Evolutionary conservation across 768 basidiomycete species (phyloP).

Genomic region (Lactarius tabidus): DNA sequence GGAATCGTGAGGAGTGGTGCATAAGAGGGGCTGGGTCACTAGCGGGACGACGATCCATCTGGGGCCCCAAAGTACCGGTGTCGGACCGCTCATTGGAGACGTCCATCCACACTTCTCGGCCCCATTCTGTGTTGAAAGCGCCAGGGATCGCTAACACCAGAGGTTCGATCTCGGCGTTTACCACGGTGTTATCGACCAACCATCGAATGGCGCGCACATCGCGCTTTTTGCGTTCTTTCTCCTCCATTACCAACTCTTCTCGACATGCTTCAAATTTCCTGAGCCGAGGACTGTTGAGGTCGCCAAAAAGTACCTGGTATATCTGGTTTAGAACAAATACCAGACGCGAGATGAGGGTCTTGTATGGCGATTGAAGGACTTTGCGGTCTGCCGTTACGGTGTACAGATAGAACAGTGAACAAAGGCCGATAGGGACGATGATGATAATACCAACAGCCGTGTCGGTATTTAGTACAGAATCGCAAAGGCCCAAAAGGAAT

Average conservation of each 20-base stretch:
- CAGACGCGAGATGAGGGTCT: too few relatives aligned
- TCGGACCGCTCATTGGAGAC: neutral
- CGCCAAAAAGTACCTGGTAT: neutral
- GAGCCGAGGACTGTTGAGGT: neutral
- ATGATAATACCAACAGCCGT: slow-evolving; percentile 4
- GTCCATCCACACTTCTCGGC: slow-evolving; percentile 1
- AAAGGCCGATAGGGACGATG: slow-evolving; percentile 8
- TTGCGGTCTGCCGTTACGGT: neutral
- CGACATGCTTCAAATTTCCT: neutral
- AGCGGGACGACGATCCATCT: neutral
- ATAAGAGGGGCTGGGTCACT: neutral
- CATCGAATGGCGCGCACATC: slow-evolving; percentile 6
- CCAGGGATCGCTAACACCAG: too few relatives aligned
- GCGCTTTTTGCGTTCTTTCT: neutral
- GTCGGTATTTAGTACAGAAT: slow-evolving; percentile 37
- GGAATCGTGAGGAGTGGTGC: too few relatives aligned
- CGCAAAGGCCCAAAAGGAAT: slow-evolving; percentile 47
- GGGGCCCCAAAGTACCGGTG: neutral
- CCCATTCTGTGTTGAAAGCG: too few relatives aligned
- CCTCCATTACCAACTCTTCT: slow-evolving; percentile 4
- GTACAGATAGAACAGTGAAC: slow-evolving; percentile 17
- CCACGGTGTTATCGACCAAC: too few relatives aligned
- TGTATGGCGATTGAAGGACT: slow-evolving; percentile 16
- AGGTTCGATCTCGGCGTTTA: too few relatives aligned
- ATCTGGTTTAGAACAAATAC: slow-evolving; percentile 12